Evolutionary conservation across 179 eudicot species (phyloP).

Genomic region (Patellifolia procumbens): DNA sequence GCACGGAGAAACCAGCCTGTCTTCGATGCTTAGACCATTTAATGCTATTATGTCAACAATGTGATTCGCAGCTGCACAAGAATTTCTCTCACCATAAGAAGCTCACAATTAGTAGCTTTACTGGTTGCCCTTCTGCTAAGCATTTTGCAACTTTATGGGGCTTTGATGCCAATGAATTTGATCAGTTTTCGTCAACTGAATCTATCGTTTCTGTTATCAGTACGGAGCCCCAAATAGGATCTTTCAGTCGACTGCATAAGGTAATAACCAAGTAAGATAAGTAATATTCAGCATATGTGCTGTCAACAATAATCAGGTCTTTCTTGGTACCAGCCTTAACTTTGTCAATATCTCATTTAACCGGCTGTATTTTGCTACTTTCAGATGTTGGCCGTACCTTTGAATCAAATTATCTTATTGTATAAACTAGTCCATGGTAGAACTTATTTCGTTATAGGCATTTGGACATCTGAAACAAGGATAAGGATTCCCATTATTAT

Average conservation of each 20-base stretch:
- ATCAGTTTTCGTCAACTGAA: constrained; percentile 2
- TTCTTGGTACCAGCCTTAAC: too few species aligned
- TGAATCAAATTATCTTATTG: neutral
- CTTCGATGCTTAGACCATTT: constrained; percentile 55
- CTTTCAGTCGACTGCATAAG: constrained; percentile 32
- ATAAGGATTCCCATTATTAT: neutral
- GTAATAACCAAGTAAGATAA: constrained; percentile 23
- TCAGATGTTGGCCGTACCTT: neutral
- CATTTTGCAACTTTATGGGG: constrained; percentile 68
- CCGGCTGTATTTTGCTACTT: neutral
- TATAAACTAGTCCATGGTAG: neutral
- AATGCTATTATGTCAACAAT: constrained; percentile 55
- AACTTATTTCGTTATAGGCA: neutral
- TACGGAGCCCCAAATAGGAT: constrained; percentile 31
- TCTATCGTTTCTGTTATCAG: neutral
- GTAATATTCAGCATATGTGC: neutral
- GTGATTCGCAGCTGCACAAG: constrained; percentile 49
- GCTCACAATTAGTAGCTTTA: constrained; percentile 40
- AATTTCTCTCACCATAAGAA: constrained; percentile 47
- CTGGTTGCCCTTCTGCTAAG: constrained; percentile 69
- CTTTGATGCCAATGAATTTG: constrained; percentile 33
- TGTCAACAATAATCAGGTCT: neutral
- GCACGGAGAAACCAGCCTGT: constrained; percentile 43
- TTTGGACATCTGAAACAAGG: neutral
- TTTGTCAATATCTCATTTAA: too few species aligned